Evolutionary conservation across 169 alveolate genomes (phyloP).

Genomic region (Plasmodium cynomolgi): DNA sequence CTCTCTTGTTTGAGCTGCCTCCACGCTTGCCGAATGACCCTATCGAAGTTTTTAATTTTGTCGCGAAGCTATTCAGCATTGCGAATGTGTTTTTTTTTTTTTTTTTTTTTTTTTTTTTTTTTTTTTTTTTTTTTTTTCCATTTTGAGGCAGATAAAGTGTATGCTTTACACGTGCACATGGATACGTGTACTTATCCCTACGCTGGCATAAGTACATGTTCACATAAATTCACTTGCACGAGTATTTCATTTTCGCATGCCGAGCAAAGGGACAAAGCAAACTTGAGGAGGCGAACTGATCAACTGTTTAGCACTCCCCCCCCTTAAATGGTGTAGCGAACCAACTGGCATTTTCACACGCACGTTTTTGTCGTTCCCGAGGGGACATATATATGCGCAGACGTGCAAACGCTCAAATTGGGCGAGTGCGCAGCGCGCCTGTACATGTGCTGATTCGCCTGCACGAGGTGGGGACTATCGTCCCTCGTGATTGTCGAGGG

Average conservation of each 20-base stretch:
- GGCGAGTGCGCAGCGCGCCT: not conserved
- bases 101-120: not conserved
- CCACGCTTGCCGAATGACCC: not conserved
- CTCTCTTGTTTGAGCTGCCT: not conserved
- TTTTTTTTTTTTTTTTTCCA: not conserved
- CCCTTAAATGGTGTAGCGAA: not conserved
- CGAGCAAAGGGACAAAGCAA: not conserved
- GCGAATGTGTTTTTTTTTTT: not conserved
- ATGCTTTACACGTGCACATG: conserved; percentile 8
- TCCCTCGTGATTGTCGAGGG: not conserved
- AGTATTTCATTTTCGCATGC: not conserved
- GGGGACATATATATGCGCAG: not conserved
- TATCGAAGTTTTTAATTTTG: not conserved
- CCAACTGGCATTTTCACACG: not conserved
- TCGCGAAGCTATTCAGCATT: not conserved
- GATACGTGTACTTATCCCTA: not conserved
- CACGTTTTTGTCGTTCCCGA: not conserved
- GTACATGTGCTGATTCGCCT: not conserved
- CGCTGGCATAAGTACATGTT: not conserved
- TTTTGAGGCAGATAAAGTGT: not conserved
- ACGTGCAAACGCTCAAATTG: not conserved
- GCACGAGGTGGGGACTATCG: not conserved
- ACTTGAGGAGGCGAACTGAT: not conserved
- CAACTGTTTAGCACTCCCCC: not conserved
- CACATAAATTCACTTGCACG: not conserved